Conservation (phyloP, 768 basidiomycete genomes). For the Agaricus blazei region DNA sequence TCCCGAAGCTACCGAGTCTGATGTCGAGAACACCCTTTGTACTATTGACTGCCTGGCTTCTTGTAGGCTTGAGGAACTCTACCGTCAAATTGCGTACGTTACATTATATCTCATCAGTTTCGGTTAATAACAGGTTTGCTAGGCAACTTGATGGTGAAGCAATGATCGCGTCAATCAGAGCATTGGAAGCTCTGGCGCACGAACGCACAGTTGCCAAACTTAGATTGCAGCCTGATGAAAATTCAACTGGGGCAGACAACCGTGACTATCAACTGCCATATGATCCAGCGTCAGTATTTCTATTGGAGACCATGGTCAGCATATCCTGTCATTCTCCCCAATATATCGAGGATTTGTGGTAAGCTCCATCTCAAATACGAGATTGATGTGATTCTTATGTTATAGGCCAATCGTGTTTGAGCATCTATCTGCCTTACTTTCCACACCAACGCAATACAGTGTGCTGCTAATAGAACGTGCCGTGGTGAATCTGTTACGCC, state of each 20-base stretch:
- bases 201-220: conserved; percentile 79
- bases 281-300: conserved; percentile 92
- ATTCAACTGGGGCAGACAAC: conserved; percentile 34
- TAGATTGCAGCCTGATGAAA: conserved; percentile 65
- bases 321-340: conserved; percentile 72
- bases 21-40: conserved; percentile 91
- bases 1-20: conserved; percentile 83
- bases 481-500: conserved; percentile 79
- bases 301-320: conserved; percentile 93
- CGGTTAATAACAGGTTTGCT: conserved; percentile 4
- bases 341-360: conserved; percentile 89
- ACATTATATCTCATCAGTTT: not conserved
- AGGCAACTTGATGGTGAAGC: conserved; percentile 80
- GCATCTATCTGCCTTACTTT: conserved; percentile 79
- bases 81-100: conserved; percentile 88
- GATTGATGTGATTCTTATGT: not conserved
- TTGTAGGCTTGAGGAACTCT: conserved; percentile 91
- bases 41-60: conserved; percentile 94
- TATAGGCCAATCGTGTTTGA: conserved; percentile 94
- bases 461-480: conserved; percentile 91
- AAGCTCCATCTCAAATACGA: conserved; percentile 18
- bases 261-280: conserved; percentile 67
- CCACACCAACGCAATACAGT: conserved; percentile 76
- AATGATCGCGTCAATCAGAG: conserved; percentile 77
- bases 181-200: conserved; percentile 87